Evolutionary conservation across 352 stramenopile genomes (phyloP).

Genomic region (Globisporangium apiculatum): DNA sequence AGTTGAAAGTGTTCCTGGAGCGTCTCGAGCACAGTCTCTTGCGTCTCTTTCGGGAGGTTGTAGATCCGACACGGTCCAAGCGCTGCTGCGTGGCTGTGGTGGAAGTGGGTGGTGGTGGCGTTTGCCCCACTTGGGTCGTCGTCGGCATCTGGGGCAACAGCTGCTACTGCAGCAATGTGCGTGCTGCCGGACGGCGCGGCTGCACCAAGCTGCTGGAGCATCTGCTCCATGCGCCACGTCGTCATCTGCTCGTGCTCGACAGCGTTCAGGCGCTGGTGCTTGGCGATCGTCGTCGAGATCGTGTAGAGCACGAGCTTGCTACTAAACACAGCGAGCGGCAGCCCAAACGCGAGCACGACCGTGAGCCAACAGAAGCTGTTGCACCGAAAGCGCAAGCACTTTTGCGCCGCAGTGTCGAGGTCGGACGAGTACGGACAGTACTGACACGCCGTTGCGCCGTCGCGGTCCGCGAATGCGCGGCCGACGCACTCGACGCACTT

Average conservation of each 20-base stretch:
- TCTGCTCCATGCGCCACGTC: slow-evolving; percentile 56
- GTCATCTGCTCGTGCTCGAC: slow-evolving; percentile 62
- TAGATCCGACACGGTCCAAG: slow-evolving; percentile 36
- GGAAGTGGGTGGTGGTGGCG: neutral
- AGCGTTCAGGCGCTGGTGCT: slow-evolving; percentile 31
- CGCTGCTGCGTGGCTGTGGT: slow-evolving; percentile 13
- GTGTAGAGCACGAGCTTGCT: slow-evolving; percentile 42
- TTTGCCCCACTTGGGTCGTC: slow-evolving; percentile 1
- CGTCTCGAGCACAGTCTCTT: slow-evolving; percentile 48
- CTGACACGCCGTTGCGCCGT: slow-evolving; percentile 41
- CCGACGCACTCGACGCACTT: slow-evolving; percentile 29
- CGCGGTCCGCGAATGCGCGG: slow-evolving; percentile 42
- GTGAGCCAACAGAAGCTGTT: slow-evolving; percentile 65
- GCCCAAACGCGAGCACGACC: slow-evolving; percentile 34
- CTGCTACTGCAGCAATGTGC: neutral
- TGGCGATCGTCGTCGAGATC: slow-evolving; percentile 33
- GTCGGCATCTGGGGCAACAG: slow-evolving; percentile 2
- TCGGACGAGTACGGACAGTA: slow-evolving; percentile 65
- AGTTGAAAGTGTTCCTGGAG: slow-evolving; percentile 59
- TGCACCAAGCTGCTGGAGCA: slow-evolving; percentile 46
- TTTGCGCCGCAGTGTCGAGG: slow-evolving; percentile 21
- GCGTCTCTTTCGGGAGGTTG: slow-evolving; percentile 45
- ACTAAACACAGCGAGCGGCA: slow-evolving; percentile 44
- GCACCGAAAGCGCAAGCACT: slow-evolving; percentile 41
- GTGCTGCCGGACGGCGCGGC: neutral